A percentile compares a stretch with the other conserved stretches of the same genome.
Evolutionary conservation across 805 yeast genomes (phyloP).

Genomic region (Kazachstania viticola): DNA sequence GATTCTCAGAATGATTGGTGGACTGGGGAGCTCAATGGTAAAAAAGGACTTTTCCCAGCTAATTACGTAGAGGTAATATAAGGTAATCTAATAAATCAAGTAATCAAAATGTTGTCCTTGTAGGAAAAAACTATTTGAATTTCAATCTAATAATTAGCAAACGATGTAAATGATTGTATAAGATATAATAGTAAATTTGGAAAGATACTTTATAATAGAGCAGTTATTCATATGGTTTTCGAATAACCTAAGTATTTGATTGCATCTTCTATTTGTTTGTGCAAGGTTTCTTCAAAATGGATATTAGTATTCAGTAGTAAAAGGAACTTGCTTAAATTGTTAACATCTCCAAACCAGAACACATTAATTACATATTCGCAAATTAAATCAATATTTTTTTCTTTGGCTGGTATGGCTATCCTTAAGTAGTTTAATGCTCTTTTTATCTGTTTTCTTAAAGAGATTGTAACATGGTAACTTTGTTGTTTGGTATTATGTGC

Average conservation of each 20-base stretch:
- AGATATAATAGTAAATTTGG: too few species aligned
- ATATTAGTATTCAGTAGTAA: constrained; percentile 11
- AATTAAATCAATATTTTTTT: constrained; percentile 23
- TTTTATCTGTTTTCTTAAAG: constrained; percentile 21
- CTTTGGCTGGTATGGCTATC: constrained; percentile 25
- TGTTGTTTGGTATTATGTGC: background rate
- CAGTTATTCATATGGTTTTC: background rate
- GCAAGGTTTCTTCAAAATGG: constrained; percentile 16
- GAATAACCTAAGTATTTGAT: constrained; percentile 17
- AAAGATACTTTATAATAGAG: too few species aligned
- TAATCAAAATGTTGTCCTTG: too few species aligned
- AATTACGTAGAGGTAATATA: constrained; percentile 51
- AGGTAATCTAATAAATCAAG: too few species aligned
- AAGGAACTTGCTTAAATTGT: constrained; percentile 13
- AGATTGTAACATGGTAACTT: constrained; percentile 7
- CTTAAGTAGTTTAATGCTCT: constrained; percentile 25
- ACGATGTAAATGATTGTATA: background rate
- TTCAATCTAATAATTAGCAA: background rate
- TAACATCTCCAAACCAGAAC: constrained; percentile 26
- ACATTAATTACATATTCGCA: constrained; percentile 28
- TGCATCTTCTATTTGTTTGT: constrained; percentile 20
- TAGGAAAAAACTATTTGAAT: too few species aligned
- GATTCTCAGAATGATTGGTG: constrained; percentile 96
- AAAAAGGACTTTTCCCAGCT: constrained; percentile 93
- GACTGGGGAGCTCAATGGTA: constrained; percentile 83